phyloP scores from a whole-genome alignment of 495 filamentous ascomycete species.

The Penicillium diatomitis region DNA sequence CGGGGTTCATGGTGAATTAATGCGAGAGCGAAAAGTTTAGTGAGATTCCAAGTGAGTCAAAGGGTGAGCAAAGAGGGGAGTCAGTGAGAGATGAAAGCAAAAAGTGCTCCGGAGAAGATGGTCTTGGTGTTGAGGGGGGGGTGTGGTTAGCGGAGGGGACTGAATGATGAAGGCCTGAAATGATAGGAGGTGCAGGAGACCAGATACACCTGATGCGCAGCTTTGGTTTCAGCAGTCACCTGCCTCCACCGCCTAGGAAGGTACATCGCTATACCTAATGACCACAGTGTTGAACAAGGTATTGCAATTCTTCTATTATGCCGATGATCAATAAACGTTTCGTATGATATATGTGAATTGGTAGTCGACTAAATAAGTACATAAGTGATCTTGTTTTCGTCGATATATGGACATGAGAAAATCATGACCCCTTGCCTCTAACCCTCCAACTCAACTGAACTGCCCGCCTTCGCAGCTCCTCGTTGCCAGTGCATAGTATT shows the following conservation, averaged over 20 bases:
- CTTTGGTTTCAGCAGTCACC: constrained; percentile 22
- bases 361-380: too few species aligned
- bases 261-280: not conserved
- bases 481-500: too few species aligned
- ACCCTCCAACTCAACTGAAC: too few species aligned
- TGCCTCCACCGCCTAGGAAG: not conserved
- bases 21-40: not conserved
- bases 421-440: too few species aligned
- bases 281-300: not conserved
- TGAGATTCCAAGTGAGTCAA: not conserved
- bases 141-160: constrained; percentile 8
- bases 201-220: constrained; percentile 24
- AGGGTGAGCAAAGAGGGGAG: constrained; percentile 7
- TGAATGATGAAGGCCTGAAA: constrained; percentile 24
- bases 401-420: too few species aligned
- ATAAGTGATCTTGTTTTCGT: too few species aligned
- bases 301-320: too few species aligned
- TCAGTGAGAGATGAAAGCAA: constrained; percentile 6
- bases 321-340: too few species aligned
- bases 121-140: constrained; percentile 1
- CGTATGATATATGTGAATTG: too few species aligned
- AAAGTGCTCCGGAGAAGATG: not conserved
- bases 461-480: too few species aligned
- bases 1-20: constrained; percentile 67
- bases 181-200: constrained; percentile 28